These are phyloP conservation scores for Leccinum subtestaceum DNA, from an alignment of 768 basidiomycete genomes.

Conservation along the genomic window DNA sequence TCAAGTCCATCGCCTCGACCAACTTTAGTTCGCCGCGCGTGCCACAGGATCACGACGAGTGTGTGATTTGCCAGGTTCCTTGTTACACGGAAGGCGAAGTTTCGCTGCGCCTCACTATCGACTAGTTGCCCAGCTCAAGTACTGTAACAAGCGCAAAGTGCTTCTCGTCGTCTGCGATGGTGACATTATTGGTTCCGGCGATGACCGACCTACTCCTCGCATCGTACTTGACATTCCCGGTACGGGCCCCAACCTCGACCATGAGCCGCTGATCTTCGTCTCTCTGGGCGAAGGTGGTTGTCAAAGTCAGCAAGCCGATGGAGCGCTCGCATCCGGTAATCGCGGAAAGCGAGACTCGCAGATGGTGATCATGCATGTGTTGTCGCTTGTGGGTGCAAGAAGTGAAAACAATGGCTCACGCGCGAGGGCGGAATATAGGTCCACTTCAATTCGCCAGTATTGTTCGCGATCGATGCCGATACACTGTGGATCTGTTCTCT, in stretches of 20 bases:
- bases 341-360: constrained; percentile 98
- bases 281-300: constrained; percentile 87
- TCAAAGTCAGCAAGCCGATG: constrained; percentile 90
- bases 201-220: constrained; percentile 93
- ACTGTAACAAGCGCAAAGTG: constrained; percentile 97
- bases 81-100: constrained; percentile 96
- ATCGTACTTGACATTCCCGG: constrained; percentile 98
- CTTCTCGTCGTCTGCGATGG: constrained; percentile 94
- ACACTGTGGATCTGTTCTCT: constrained; percentile 88
- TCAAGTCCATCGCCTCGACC: constrained; percentile 88
- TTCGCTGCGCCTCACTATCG: constrained; percentile 84
- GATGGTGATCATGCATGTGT: constrained; percentile 84
- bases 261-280: constrained; percentile 91
- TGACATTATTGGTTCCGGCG: constrained; percentile 96
- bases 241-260: constrained; percentile 87
- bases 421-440: constrained; percentile 48
- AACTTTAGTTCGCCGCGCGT: constrained; percentile 77
- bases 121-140: constrained; percentile 92
- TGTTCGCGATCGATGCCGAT: constrained; percentile 93
- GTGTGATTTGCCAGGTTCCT: constrained; percentile 95
- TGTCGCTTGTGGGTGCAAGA: background rate
- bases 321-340: constrained; percentile 91
- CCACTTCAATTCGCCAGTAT: constrained; percentile 89
- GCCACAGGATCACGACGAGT: constrained; percentile 94
- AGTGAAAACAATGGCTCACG: background rate